Conservation (phyloP, 208 protist species). For the Trypanosoma melophagium region DNA sequence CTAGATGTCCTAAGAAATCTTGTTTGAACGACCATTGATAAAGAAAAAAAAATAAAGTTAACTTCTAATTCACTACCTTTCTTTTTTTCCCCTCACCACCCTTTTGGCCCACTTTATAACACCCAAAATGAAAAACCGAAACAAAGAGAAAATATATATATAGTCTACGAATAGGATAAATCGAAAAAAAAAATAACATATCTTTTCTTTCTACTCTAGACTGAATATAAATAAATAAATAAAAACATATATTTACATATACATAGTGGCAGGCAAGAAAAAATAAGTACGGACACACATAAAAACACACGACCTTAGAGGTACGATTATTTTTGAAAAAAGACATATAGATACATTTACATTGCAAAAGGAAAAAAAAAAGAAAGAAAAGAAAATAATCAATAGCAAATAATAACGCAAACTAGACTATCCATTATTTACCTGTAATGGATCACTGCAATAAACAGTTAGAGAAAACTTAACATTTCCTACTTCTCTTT, state of each 20-base stretch:
- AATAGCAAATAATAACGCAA: neutral
- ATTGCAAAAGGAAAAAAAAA: conserved; percentile 1
- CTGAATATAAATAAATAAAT: too few species aligned
- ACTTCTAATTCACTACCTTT: neutral
- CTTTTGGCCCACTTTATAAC: neutral
- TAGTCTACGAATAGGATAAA: neutral
- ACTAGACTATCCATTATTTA: neutral
- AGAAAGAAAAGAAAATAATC: conserved; percentile 4
- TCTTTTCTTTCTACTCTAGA: neutral
- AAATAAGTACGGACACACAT: too few species aligned
- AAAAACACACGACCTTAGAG: too few species aligned
- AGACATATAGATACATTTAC: neutral
- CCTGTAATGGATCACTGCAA: conserved; percentile 3
- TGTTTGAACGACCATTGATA: conserved; percentile 40
- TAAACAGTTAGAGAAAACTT: conserved; percentile 25
- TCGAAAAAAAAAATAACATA: conserved; percentile 16
- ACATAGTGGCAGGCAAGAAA: too few species aligned
- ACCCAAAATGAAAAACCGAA: neutral
- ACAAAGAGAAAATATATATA: conserved; percentile 15
- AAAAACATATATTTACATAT: too few species aligned
- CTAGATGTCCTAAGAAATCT: conserved; percentile 46
- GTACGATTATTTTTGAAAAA: too few species aligned
- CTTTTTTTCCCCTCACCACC: too few species aligned
- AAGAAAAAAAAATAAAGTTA: conserved; percentile 14
- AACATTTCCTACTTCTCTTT: neutral